Base-by-base conservation (phyloP, 306 rosid species). In the Cucurbita ficifolia region DNA sequence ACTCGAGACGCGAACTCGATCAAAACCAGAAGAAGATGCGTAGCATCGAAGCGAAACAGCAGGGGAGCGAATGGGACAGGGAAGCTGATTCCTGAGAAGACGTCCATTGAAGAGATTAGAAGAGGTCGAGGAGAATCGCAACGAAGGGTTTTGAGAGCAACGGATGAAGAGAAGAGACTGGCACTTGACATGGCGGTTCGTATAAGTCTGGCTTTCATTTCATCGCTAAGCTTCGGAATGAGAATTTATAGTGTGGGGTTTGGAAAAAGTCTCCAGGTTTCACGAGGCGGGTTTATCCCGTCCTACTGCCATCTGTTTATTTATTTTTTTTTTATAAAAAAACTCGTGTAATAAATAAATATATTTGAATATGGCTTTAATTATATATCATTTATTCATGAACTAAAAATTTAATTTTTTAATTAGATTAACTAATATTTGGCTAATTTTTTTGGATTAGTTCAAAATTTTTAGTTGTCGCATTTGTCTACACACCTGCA, bases 11-110 rank as follows among this genome's bases (percentile, higher is more conserved):
- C 33, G 84, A 75, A 94, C 71, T 77, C 80, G 81, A 36, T 82
- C 74, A 53, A 63, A 82, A 13, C 71, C 79, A 53, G 89, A 1
- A 43, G 81, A 76, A 13, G 95, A 67, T 18, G 97, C 91, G 79
- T 70, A 89, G 88, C 89, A 89, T 60, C 97, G 92, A 40, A 85
- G 82, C 14, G 95, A 85, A 59, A 80, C 43, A 51, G 59, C 78
- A 75, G 79, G 51, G 24, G 54, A 58, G 79, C 81, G 60, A 29
- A 79, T 1, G 21, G 88, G 53, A 81, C 87, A 88, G 12, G 88
- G 83, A 36, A 90, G 75, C 4, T 82, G 77, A 83, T 35, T 75
- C 4, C 76, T 38, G 64, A 51, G 40, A 46, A 51, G 36, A 29
- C 65, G 56, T 51, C 83, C 85, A 57, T 75, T n/a, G 84, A 76